A percentile compares a stretch with the other conserved stretches of the same genome.
These are phyloP conservation scores for Cryptosporidium felis DNA, from an alignment of 169 alveolate genomes.

Conservation along the genomic window DNA sequence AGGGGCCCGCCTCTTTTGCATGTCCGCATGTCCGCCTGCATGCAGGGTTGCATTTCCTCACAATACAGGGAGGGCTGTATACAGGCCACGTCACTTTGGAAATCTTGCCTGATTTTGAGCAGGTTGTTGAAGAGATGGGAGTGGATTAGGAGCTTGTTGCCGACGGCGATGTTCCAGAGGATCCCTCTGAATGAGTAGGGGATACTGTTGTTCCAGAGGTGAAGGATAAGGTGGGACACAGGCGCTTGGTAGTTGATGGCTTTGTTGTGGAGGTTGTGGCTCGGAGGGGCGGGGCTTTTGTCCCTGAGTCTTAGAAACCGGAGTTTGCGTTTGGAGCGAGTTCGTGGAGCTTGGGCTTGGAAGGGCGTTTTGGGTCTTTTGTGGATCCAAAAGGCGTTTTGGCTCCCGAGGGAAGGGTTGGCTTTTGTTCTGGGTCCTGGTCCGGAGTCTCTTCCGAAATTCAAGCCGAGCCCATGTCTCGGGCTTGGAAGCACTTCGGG, in stretches of 20 bases:
- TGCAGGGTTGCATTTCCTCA: too few species aligned
- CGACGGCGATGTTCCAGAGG: slow-evolving; percentile 40
- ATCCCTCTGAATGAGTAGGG: slow-evolving; percentile 59
- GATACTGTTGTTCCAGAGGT: slow-evolving; percentile 37
- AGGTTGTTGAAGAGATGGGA: neutral
- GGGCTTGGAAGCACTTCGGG: too few species aligned
- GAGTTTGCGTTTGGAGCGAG: neutral
- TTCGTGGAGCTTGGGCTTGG: neutral
- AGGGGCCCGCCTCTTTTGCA: slow-evolving; percentile 39
- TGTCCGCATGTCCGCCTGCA: slow-evolving; percentile 1
- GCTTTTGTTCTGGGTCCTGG: neutral
- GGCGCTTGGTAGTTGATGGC: slow-evolving; percentile 55
- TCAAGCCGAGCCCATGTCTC: too few species aligned
- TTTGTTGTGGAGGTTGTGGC: slow-evolving; percentile 6
- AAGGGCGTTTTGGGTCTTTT: neutral
- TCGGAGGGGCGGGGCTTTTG: neutral
- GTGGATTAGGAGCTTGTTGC: slow-evolving; percentile 40
- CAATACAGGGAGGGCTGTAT: neutral
- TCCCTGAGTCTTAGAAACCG: neutral
- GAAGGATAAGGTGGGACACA: slow-evolving; percentile 31
- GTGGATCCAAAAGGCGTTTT: neutral
- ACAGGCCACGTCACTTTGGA: neutral
- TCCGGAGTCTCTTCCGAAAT: too few species aligned
- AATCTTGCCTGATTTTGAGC: neutral
- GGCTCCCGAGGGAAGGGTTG: neutral